Base-by-base conservation (phyloP, 1,284 basidiomycete genomes). In the Albatrellus sp. region DNA sequence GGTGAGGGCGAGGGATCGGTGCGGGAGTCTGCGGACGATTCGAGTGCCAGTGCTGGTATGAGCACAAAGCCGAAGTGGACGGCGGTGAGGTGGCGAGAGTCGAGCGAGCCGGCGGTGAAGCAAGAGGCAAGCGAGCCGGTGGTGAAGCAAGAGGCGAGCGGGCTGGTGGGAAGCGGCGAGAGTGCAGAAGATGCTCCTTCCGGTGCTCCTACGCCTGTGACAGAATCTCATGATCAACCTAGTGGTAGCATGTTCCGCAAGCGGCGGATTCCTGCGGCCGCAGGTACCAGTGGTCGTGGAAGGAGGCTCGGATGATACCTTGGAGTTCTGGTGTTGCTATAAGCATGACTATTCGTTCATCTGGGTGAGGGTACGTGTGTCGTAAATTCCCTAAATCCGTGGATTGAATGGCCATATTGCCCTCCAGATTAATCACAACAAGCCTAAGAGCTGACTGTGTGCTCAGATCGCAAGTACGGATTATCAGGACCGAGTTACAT, bases 241-340 rank as follows among this genome's bases (percentile, higher is more conserved):
- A 45, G 51, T 11, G 59, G 59, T 5, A 56, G 60, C 46, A 44
- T 70, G 31, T 72, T 72, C 57, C 61, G 64, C 43, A 72, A 70
- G 51, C 66, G 70, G 5, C 70, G 66, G 47, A 51, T 59, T 13
- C 64, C 66, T 17, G 52, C 47, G 7, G 57, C 59, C 7, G 58
- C 47, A 9, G 51, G 54, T 13, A 52, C 54, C 19, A 59, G 58
- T 41, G 54, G 54, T 44, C 54, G 62, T 19, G 61, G 58, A n/a
- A 56, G 55, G 40, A 48, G 56, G 20, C 47, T 52, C 29, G 24
- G 24, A 4, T 24, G 7, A 24, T 24, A 24, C 24, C 24, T 24
- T 24, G 24, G n/a, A n/a, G n/a, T n/a, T n/a, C n/a, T n/a, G n/a
- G n/a, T n/a, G n/a, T n/a, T n/a, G n/a, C n/a, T n/a, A n/a, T n/a